Evolutionary conservation across 2,329 filamentous ascomycete genomes (phyloP).

Genomic region (Stemphylium vesicarium): DNA sequence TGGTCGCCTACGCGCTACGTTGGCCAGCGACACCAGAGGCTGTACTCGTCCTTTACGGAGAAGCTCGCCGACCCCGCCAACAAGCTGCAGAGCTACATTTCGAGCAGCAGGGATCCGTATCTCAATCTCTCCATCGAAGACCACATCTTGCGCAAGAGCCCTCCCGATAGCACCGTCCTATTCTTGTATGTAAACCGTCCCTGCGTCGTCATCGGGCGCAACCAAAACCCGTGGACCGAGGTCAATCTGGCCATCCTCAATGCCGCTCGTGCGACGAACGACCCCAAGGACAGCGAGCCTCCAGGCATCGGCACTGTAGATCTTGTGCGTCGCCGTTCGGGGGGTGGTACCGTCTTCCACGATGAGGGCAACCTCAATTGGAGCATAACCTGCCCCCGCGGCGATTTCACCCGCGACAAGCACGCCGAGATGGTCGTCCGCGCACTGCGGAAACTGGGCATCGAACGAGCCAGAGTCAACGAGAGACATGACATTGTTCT

Average conservation of each 20-base stretch:
- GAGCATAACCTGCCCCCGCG: constrained; percentile 83
- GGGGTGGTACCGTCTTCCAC: constrained; percentile 93
- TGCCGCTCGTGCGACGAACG: constrained; percentile 39
- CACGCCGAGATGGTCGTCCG: constrained; percentile 92
- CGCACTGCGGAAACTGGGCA: constrained; percentile 70
- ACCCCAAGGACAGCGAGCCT: constrained; percentile 41
- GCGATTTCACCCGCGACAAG: constrained; percentile 78
- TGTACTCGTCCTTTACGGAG: constrained; percentile 37
- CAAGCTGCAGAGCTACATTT: constrained; percentile 55
- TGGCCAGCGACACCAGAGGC: no score
- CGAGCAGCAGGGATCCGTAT: constrained; percentile 71
- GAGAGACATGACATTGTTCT: constrained; percentile 92
- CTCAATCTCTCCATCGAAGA: constrained; percentile 95
- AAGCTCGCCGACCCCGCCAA: constrained; percentile 39
- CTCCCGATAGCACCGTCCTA: constrained; percentile 75
- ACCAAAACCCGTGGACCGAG: constrained; percentile 98
- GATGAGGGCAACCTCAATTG: constrained; percentile 94
- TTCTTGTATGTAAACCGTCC: constrained; percentile 89
- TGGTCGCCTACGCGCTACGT: neutral
- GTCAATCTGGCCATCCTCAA: constrained; percentile 72
- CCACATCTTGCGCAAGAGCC: constrained; percentile 77
- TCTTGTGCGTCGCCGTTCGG: constrained; percentile 83
- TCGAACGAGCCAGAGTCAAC: constrained; percentile 74
- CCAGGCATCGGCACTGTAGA: constrained; percentile 55
- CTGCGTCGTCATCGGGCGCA: constrained; percentile 88